Percentiles rank a stretch among this genome's conserved stretches.
phyloP scores from a whole-genome alignment of 2,329 filamentous ascomycete genomes.

The Periglandula ipomoeae region DNA sequence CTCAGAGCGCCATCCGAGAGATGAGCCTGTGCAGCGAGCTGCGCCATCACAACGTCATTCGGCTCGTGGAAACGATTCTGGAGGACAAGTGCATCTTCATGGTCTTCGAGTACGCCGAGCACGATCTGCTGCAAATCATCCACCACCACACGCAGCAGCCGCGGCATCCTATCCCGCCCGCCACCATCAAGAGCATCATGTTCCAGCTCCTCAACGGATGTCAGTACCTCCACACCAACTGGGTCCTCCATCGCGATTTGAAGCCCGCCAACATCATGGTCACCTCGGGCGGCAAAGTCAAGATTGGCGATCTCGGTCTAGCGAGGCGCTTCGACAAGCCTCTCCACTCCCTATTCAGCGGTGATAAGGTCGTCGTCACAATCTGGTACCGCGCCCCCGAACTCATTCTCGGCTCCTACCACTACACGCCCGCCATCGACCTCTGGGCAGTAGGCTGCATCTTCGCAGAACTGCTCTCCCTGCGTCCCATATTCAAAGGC shows the following conservation, averaged over 20 bases:
- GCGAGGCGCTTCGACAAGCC: slow-evolving; percentile 92
- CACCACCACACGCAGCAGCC: slow-evolving; percentile 92
- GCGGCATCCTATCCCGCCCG: slow-evolving; percentile 77
- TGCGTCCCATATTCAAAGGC: slow-evolving; percentile 94
- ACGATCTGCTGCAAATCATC: slow-evolving; percentile 94
- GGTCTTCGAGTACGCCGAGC: slow-evolving; percentile 98
- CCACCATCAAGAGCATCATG: slow-evolving; percentile 87
- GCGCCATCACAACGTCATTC: slow-evolving; percentile 79
- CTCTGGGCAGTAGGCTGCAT: slow-evolving; percentile 98
- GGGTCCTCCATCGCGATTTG: slow-evolving; percentile 92
- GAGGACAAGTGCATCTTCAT: slow-evolving; percentile 99
- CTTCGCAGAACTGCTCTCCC: slow-evolving; percentile 83
- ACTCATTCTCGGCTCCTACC: slow-evolving; percentile 80
- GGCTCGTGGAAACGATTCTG: slow-evolving; percentile 87
- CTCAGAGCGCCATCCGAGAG: slow-evolving; percentile 91
- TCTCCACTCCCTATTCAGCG: slow-evolving; percentile 79
- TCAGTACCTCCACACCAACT: slow-evolving; percentile 90
- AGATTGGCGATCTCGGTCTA: slow-evolving; percentile 88
- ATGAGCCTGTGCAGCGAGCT: slow-evolving; percentile 96
- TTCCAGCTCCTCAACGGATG: slow-evolving; percentile 93
- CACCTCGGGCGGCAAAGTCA: slow-evolving; percentile 79
- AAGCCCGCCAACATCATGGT: slow-evolving; percentile 99
- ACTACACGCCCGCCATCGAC: slow-evolving; percentile 95
- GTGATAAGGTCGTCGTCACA: slow-evolving; percentile 96
- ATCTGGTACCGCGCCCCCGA: slow-evolving; percentile 99